A percentile compares a stretch with the other conserved stretches of the same genome.
Conservation (phyloP, 179 eudicot genomes). For the Spinacia oleracea region DNA sequence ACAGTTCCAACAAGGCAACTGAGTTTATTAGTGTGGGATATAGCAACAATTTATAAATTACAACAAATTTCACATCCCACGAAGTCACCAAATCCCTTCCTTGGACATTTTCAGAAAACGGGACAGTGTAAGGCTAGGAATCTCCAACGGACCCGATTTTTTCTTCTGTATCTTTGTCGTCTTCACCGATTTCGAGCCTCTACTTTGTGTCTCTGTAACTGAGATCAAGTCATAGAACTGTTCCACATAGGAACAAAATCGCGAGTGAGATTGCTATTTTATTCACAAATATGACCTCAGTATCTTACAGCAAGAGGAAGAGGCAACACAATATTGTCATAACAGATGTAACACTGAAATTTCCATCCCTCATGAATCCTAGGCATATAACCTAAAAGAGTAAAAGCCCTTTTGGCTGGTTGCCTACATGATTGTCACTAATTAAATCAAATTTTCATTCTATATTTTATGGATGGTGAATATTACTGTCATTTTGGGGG, state of each 20-base stretch:
- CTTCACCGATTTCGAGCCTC: conserved; percentile 52
- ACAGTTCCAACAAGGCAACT: neutral
- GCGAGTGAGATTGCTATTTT: conserved; percentile 1
- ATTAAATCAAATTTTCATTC: too few relatives aligned
- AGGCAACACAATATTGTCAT: neutral
- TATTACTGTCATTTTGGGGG: neutral
- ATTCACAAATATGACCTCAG: neutral
- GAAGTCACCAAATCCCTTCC: conserved; percentile 56
- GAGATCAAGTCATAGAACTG: conserved; percentile 86
- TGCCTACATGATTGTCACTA: too few relatives aligned
- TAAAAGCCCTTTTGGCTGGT: too few relatives aligned
- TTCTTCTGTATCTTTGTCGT: conserved; percentile 74
- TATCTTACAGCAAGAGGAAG: neutral
- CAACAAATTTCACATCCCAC: neutral
- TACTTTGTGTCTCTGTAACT: conserved; percentile 45
- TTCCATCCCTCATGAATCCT: too few relatives aligned
- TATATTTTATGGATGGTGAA: too few relatives aligned
- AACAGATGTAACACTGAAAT: too few relatives aligned
- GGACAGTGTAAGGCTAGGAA: conserved; percentile 72
- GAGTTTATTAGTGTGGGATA: neutral
- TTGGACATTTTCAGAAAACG: conserved; percentile 80
- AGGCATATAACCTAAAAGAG: too few relatives aligned
- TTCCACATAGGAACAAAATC: conserved; percentile 11
- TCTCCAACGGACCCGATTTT: conserved; percentile 42
- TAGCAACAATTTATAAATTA: neutral